Base-by-base conservation (phyloP, 345 rosid genomes). In the Populus alba region DNA sequence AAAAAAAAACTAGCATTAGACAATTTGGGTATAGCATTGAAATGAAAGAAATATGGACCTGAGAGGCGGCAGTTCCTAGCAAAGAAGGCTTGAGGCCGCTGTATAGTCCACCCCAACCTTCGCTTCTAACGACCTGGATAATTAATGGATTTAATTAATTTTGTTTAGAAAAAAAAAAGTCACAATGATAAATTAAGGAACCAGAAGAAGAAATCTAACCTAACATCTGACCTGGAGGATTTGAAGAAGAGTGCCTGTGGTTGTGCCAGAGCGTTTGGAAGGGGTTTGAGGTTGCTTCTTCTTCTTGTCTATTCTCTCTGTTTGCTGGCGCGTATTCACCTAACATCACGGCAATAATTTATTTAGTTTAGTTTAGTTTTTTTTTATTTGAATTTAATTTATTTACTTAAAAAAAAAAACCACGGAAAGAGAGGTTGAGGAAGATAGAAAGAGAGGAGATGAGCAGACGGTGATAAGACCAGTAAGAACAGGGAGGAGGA, bases 241-340 rank as follows among this genome's bases (percentile, higher is more conserved):
- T 72, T 89, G 92, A 43, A 79, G 82, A 67, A 87, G 85, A 35
- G 92, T 82, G 71, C 82, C 73, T 11, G 77, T 51, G 33, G 70
- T 47, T 43, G 47, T 41, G 47, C 13, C 47, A 41, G 83, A 22
- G 57, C 53, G 63, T 62, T 66, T 29, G 80, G 79, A 25, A 43
- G 71, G 55, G 11, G 18, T 7, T 8, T 68, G 15, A 33, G 49
- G 38, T 25, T 71, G 7, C 65, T 74, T 59, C 70, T 70, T 75
- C 71, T 81, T 89, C 87, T 85, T 85, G 65, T 87, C 84, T 17
- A 82, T 80, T 83, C 94, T 83, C 81, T 89, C 94, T 3, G 90
- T 91, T 55, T 91, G 94, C 81, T 91, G 94, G 45, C 94, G 87
- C 66, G 94, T 91, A 75, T 91, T 91, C 79, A 91, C 94, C 93